Conservation (phyloP, 2,329 filamentous ascomycete species). For the Rhynchosporium secalis region DNA sequence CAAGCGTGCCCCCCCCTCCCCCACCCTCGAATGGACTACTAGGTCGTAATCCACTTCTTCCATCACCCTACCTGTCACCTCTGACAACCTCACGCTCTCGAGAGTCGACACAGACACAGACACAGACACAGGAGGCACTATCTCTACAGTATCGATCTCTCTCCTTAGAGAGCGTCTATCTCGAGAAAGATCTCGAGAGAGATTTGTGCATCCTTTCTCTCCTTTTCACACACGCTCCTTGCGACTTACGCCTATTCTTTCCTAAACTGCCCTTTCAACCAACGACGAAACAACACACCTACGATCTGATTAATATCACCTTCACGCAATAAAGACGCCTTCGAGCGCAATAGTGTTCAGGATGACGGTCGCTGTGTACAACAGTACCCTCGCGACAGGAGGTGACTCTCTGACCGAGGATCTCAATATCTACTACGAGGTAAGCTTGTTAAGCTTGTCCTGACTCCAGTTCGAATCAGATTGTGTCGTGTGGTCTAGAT, state of each 20-base stretch:
- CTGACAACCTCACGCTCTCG: background rate
- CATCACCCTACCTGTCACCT: background rate
- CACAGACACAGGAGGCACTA: too few relatives aligned
- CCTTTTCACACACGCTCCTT: background rate
- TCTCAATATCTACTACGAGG: constrained; percentile 83
- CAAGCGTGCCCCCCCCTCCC: background rate
- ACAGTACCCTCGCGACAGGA: constrained; percentile 56
- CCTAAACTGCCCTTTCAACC: background rate
- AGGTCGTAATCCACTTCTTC: background rate
- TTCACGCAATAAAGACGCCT: constrained; percentile 24
- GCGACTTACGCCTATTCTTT: constrained; percentile 4
- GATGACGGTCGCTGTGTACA: constrained; percentile 47
- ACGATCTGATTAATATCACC: background rate
- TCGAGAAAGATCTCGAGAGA: background rate
- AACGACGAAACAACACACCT: background rate
- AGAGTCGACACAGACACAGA: too few relatives aligned
- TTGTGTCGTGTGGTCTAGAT: background rate
- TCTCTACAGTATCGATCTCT: background rate
- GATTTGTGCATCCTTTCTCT: background rate
- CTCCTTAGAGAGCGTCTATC: background rate
- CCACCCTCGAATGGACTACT: too few relatives aligned
- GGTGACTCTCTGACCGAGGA: constrained; percentile 63
- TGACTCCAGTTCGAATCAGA: background rate
- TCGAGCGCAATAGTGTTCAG: constrained; percentile 46
- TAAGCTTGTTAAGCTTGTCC: constrained; percentile 52